Evolutionary conservation across 495 filamentous ascomycete species (phyloP), one percentile per base, ranked within the genome.

Genomic region (Penicillium turbatum): DNA sequence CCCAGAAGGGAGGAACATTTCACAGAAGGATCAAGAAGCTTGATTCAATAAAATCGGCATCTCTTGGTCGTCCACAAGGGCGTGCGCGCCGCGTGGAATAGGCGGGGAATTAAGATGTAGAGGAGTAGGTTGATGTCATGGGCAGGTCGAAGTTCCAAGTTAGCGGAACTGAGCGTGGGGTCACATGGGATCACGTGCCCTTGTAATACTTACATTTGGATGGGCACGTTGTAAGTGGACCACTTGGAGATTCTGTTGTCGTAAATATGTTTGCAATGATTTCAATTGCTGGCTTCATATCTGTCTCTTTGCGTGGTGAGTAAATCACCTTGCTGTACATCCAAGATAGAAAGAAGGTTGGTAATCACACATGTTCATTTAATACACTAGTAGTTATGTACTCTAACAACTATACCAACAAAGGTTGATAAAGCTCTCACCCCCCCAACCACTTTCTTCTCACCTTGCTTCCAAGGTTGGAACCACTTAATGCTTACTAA

Each of bases 81-180:
- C 19, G 30, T 15, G 16, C 19, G 16, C 19, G 19, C 49, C 19
- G 32, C 17, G 30, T 42, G n/a, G 30, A 32, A 43, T 29, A 15
- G 21, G 41, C 15, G 39, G 17, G 40, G 19, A 43, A 42, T 39
- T 17, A 36, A 30, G 21, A 48, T 5, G 49, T 30, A 32, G 19
- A 32, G 19, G 35, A 30, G 49, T 26, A 32, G 39, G 38, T 51
- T 51, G 49, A 51, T 51, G 49, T 51, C 49, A 43, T 43, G 49
- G 19, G 29, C 6, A 51, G 8, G 49, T 43, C 7, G 49, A 51
- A 43, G 38, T 49, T 43, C 35, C 35, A 37, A 37, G 49, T 41
- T 24, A n/a, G 26, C 37, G 37, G 38, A 43, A 32, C 27, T 36
- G 30, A 27, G 39, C 38, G 49, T 41, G 49, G 49, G 27, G 49